Conservation (phyloP, 2,329 filamentous ascomycete genomes). For the Graphilbum fragrans region DNA sequence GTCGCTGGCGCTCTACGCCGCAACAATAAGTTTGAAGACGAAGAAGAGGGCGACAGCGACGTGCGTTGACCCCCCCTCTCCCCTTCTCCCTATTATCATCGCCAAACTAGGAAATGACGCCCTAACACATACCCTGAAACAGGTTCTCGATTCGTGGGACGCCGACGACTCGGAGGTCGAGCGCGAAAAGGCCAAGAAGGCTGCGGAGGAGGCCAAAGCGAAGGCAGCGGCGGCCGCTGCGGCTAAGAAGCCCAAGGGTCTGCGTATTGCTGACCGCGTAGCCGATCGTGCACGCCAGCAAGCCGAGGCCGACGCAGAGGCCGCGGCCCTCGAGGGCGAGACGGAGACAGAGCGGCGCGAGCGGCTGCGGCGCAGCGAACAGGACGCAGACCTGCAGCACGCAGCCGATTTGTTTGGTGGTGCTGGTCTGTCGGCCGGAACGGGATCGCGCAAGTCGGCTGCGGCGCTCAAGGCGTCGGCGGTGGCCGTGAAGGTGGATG, state of each 20-base stretch:
- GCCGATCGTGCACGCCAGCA: constrained; percentile 42
- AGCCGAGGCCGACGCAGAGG: constrained; percentile 41
- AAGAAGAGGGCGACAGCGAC: constrained; percentile 71
- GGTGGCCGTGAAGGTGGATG: constrained; percentile 57
- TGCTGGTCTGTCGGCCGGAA: constrained; percentile 55
- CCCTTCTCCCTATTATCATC: not conserved
- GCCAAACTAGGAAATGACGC: not conserved
- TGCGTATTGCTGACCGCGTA: constrained; percentile 74
- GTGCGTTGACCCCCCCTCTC: constrained; percentile 50
- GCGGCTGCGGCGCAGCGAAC: constrained; percentile 65
- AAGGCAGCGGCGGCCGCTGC: constrained; percentile 79
- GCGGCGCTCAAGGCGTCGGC: constrained; percentile 41
- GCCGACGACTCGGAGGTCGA: constrained; percentile 95
- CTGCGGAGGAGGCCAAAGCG: constrained; percentile 74
- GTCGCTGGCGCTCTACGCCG: constrained; percentile 29
- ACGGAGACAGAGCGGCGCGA: constrained; percentile 61
- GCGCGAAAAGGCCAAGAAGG: constrained; percentile 87
- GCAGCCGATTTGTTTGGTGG: constrained; percentile 85
- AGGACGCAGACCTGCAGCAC: constrained; percentile 78
- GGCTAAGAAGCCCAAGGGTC: constrained; percentile 78
- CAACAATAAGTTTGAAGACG: constrained; percentile 70
- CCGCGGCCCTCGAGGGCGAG: constrained; percentile 59
- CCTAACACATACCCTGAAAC: too few species aligned
- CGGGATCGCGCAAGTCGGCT: constrained; percentile 56
- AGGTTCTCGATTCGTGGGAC: constrained; percentile 96